These are phyloP conservation scores for Musa acuminata DNA, from an alignment of 176 grass and related monocot genomes.

Conservation along the genomic window DNA sequence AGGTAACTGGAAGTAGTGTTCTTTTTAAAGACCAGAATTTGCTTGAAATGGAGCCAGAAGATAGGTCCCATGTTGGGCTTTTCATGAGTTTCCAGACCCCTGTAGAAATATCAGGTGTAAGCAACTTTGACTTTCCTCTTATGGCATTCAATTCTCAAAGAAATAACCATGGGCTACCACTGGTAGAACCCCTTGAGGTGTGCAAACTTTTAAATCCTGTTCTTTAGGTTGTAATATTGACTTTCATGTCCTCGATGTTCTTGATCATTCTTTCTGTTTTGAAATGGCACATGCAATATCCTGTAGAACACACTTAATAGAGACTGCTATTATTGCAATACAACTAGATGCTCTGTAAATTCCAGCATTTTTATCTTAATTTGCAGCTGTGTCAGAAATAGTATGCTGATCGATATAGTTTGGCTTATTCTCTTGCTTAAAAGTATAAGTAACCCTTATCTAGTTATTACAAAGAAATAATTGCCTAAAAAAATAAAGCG, in stretches of 20 bases:
- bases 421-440: no score
- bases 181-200: constrained; percentile 71
- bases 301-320: no score
- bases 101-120: constrained; percentile 84
- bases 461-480: no score
- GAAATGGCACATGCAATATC: not conserved
- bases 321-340: not conserved
- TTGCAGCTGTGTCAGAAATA: not conserved
- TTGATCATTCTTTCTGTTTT: not conserved
- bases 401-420: not conserved
- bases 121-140: constrained; percentile 89
- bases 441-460: no score
- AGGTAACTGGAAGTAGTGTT: constrained; percentile 82
- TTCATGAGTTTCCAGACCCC: constrained; percentile 93
- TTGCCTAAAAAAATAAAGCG: no score
- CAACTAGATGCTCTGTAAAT: not conserved
- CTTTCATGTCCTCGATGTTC: not conserved
- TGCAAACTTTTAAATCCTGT: constrained; percentile 4
- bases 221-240: not conserved
- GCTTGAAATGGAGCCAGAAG: constrained; percentile 83
- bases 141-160: constrained; percentile 83
- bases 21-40: constrained; percentile 83
- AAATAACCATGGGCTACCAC: constrained; percentile 54
- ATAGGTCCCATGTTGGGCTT: constrained; percentile 84
- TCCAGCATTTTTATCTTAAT: not conserved